Evolutionary conservation across 2,329 filamentous ascomycete species (phyloP).

Genomic region (Curvularia sp.): DNA sequence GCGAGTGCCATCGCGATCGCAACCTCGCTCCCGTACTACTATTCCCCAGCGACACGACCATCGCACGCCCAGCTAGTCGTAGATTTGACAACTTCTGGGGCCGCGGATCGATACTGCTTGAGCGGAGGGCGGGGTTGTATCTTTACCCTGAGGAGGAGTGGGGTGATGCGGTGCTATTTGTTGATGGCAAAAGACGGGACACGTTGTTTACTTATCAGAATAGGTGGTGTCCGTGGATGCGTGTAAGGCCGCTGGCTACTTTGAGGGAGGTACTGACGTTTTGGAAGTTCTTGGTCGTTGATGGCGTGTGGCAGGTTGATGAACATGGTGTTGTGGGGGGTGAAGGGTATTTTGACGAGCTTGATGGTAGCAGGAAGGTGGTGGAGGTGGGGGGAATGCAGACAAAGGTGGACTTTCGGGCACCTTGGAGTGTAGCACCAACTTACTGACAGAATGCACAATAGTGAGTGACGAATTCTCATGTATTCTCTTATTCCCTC

Average conservation of each 20-base stretch:
- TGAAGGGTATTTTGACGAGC: constrained; percentile 4
- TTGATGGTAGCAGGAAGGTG: constrained; percentile 6
- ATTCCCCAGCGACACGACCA: constrained; percentile 5
- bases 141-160: constrained; percentile 12
- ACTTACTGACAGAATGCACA: constrained; percentile 9
- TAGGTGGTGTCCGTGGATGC: constrained; percentile 14
- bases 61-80: constrained; percentile 5
- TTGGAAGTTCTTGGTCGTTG: constrained; percentile 10
- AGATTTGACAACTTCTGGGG: constrained; percentile 11
- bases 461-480: constrained; percentile 4
- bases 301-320: constrained; percentile 12
- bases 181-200: constrained; percentile 8
- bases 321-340: constrained; percentile 8
- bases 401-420: constrained; percentile 11
- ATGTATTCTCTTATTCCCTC: constrained; percentile 1
- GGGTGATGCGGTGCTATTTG: constrained; percentile 12
- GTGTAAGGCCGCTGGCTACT: constrained; percentile 9
- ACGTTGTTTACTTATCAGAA: constrained; percentile 12
- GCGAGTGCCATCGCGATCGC: constrained; percentile 7
- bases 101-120: constrained; percentile 12
- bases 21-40: constrained; percentile 10
- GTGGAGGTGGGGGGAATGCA: constrained; percentile 3
- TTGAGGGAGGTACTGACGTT: constrained; percentile 14
- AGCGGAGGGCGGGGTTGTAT: constrained; percentile 10
- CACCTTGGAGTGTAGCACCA: constrained; percentile 9